phyloP scores from a whole-genome alignment of 2,329 filamentous ascomycete genomes.

The Claviceps quebecensis region DNA sequence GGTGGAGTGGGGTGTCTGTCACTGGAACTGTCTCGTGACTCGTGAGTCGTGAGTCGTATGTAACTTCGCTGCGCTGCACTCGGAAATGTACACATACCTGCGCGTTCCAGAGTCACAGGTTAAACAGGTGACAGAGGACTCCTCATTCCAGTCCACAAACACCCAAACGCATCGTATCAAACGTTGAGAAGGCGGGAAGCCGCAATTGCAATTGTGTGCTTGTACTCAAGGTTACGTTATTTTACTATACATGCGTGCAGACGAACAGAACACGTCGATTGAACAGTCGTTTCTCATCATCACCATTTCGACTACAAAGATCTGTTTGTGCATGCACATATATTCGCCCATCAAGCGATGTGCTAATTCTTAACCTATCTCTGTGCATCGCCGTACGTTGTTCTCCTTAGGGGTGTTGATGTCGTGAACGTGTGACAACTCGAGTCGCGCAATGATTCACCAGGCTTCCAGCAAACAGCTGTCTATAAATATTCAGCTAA shows the following conservation, averaged over 20 bases:
- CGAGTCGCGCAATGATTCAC: constrained; percentile 1
- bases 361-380: not conserved
- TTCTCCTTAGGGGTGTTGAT: too few species aligned
- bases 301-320: not conserved
- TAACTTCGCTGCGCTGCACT: not conserved
- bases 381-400: not conserved
- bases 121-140: not conserved
- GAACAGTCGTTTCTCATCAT: not conserved
- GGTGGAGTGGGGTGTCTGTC: not conserved
- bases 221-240: not conserved
- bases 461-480: constrained; percentile 1
- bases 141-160: not conserved
- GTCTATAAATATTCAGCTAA: not conserved
- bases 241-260: not conserved
- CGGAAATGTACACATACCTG: not conserved
- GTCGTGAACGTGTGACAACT: not conserved
- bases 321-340: not conserved
- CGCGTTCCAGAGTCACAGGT: not conserved
- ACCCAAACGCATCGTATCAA: not conserved
- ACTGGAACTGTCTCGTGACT: not conserved
- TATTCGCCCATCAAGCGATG: not conserved
- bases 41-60: too few species aligned
- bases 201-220: not conserved
- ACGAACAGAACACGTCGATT: not conserved
- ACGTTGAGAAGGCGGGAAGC: not conserved